Evolutionary conservation across 768 basidiomycete species (phyloP).

Genomic region (Boletales sp.): DNA sequence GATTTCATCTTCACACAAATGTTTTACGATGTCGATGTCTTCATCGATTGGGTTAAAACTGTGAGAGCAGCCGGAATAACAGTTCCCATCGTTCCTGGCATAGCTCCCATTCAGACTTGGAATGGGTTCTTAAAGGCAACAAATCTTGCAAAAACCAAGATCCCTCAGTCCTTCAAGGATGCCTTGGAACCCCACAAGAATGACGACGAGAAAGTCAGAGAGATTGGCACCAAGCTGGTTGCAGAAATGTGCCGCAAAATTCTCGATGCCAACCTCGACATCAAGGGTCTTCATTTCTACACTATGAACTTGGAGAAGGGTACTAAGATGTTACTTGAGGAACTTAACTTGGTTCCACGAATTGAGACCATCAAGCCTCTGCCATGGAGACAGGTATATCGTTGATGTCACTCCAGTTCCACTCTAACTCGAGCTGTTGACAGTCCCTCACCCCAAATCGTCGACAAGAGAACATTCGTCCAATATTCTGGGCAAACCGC

Average conservation of each 20-base stretch:
- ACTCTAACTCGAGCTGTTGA: conserved; percentile 3
- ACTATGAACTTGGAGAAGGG: conserved; percentile 98
- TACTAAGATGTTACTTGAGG: conserved; percentile 91
- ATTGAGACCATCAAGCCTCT: conserved; percentile 91
- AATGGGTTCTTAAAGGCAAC: conserved; percentile 89
- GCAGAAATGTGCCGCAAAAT: conserved; percentile 92
- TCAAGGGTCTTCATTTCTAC: conserved; percentile 91
- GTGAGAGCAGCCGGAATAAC: conserved; percentile 84
- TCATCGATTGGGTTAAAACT: conserved; percentile 85
- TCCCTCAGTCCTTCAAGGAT: conserved; percentile 74
- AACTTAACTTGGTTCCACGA: conserved; percentile 82
- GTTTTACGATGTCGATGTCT: conserved; percentile 93
- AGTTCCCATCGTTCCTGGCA: conserved; percentile 88
- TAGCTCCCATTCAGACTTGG: conserved; percentile 95
- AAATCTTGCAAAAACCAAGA: conserved; percentile 69
- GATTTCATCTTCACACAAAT: conserved; percentile 97
- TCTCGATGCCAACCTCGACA: conserved; percentile 72
- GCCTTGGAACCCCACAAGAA: conserved; percentile 83
- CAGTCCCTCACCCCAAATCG: conserved; percentile 91
- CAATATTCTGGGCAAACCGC: conserved; percentile 99
- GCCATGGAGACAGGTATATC: conserved; percentile 89
- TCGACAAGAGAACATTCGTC: conserved; percentile 88
- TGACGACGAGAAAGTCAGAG: conserved; percentile 89
- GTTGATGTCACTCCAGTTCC: not conserved
- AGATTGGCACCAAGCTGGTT: conserved; percentile 90